Base-by-base conservation (phyloP, 1,139 yeast genomes). In the Blastobotrys arbuscula region DNA sequence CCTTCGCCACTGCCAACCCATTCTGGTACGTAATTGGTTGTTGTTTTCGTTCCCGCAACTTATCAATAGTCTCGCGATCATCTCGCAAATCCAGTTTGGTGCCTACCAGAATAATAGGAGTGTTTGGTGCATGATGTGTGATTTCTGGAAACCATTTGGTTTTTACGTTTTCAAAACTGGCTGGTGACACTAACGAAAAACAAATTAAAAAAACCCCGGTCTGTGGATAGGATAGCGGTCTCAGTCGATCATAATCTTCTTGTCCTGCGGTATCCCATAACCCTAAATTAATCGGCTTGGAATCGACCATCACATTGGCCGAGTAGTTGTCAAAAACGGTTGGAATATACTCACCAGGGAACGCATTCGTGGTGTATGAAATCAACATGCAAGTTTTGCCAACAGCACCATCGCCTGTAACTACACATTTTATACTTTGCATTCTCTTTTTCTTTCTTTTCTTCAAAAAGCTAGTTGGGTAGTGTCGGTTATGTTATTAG, bases 211-310 rank as follows among this genome's bases (percentile, higher is more conserved):
- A 89, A 40, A 89, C 84, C 60, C 88, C 96, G 0, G 97, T 88
- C 62, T 89, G 96, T 1, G 96, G 96, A 63, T 89, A 89, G 18
- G 95, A 84, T 55, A 89, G 73, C 4, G 97, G 97, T 68, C 97
- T 77, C 63, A 89, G 75, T 55, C 96, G 75, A 66, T 89, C 96
- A 67, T 89, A 89, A 66, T 89, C 97, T 62, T 86, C 85, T 68
- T 89, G 97, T 26, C 97, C 97, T 8, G 97, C 97, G n/a, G 97
- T 89, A 76, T 89, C 97, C 96, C 96, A 89, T 47, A 89, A 75
- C 21, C 95, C 95, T 46, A 89, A 73, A 61, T 85, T 85, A 59
- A 86, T 82, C 48, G 84, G 84, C 60, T 82, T 88, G 39, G 85
- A 85, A 60, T 84, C 92, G 36, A 83, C 84, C 78, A 86, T 80